Percentiles rank a stretch among this genome's conserved stretches.
Evolutionary conservation across 371 early-diverging fungal genomes (phyloP).

Genomic region (Catenaria anguillulae): DNA sequence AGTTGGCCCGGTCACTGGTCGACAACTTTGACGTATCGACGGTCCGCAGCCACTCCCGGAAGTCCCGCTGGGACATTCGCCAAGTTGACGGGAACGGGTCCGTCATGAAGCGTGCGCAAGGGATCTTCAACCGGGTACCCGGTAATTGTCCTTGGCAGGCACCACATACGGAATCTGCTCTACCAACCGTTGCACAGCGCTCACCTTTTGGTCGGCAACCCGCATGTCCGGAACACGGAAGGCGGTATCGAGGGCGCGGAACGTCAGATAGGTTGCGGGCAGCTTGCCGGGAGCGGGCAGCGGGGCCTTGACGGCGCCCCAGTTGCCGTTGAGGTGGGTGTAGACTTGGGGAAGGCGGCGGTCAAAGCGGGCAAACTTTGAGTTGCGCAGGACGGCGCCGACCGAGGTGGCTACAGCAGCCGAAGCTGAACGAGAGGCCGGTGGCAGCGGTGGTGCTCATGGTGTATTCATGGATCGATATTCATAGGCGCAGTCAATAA

Average conservation of each 20-base stretch:
- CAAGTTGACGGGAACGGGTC: neutral
- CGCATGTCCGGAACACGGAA: neutral
- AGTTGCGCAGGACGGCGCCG: neutral
- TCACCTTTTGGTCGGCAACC: neutral
- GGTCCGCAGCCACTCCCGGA: neutral
- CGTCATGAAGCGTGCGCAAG: neutral
- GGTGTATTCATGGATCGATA: too few relatives aligned
- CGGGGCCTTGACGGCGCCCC: conserved; percentile 3
- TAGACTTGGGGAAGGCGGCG: neutral
- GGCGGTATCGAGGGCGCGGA: neutral
- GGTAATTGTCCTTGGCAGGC: too few relatives aligned
- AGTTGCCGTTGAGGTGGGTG: neutral
- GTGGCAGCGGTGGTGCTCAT: too few relatives aligned
- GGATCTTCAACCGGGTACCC: too few relatives aligned
- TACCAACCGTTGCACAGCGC: neutral
- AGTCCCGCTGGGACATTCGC: neutral
- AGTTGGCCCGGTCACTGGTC: too few relatives aligned
- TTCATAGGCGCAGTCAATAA: too few relatives aligned
- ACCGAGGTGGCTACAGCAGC: too few relatives aligned
- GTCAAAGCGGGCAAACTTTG: neutral
- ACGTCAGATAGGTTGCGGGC: neutral
- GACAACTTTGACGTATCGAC: neutral
- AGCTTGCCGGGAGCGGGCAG: neutral
- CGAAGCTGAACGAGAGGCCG: too few relatives aligned
- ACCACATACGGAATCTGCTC: neutral